phyloP scores from a whole-genome alignment of 257 asterid species.

The Solanum sejunctum region DNA sequence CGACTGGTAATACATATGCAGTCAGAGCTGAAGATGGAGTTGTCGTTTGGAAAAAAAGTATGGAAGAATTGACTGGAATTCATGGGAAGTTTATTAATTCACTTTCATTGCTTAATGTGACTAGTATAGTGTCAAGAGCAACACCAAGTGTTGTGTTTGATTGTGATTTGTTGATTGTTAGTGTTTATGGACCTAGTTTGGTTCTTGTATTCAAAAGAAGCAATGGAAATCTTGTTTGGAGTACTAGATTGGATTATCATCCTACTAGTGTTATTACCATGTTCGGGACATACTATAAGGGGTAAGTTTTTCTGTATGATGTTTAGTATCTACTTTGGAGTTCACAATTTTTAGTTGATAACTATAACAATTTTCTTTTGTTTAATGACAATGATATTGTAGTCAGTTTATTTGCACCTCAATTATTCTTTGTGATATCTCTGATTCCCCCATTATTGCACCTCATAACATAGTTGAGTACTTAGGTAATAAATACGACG shows the following conservation, averaged over 20 bases:
- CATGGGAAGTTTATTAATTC: background rate
- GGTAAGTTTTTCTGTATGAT: conserved; percentile 5
- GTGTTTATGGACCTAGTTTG: conserved; percentile 37
- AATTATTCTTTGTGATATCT: background rate
- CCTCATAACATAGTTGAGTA: too few relatives aligned
- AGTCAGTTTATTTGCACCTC: background rate
- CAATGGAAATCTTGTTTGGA: conserved; percentile 37
- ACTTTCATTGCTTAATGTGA: background rate
- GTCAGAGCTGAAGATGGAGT: conserved; percentile 29
- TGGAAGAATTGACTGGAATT: conserved; percentile 26
- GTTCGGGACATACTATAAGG: conserved; percentile 42
- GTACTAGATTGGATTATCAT: conserved; percentile 28
- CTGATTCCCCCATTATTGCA: background rate
- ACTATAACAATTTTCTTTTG: too few relatives aligned
- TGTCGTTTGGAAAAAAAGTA: conserved; percentile 27
- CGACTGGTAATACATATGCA: conserved; percentile 38
- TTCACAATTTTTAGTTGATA: background rate
- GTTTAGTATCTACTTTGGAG: background rate
- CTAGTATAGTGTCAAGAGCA: conserved; percentile 16
- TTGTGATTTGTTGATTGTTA: conserved; percentile 25
- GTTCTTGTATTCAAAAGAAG: conserved; percentile 25
- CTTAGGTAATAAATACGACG: too few relatives aligned
- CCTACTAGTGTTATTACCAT: conserved; percentile 35
- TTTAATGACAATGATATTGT: too few relatives aligned
- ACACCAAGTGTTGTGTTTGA: conserved; percentile 31